Conservation (phyloP, 495 filamentous ascomycete species). For the Articulospora tetracladia region DNA sequence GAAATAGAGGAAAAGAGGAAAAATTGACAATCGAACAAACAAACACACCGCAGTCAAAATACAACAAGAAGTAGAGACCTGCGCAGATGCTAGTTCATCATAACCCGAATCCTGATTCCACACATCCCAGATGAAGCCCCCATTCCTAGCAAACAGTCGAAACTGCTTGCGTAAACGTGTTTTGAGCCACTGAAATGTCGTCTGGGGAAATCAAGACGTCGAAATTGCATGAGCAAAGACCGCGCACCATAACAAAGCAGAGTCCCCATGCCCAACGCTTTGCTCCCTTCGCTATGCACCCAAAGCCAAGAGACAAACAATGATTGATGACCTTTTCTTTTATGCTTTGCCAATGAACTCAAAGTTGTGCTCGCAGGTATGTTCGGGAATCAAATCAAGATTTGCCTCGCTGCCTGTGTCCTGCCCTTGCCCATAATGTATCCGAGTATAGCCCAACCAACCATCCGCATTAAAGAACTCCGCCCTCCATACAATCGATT, state of each 20-base stretch:
- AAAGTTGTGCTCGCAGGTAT: background rate
- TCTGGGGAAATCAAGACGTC: background rate
- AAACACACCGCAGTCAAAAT: background rate
- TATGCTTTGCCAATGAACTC: constrained; percentile 10
- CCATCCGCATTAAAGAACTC: constrained; percentile 28
- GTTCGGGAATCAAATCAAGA: background rate
- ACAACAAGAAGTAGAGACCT: background rate
- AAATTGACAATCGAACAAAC: background rate
- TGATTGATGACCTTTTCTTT: constrained; percentile 4
- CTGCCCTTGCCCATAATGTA: background rate
- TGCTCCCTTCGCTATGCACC: constrained; percentile 57
- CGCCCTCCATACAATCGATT: constrained; percentile 15
- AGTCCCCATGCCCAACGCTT: constrained; percentile 46
- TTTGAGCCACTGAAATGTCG: background rate
- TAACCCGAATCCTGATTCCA: background rate
- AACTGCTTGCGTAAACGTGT: background rate
- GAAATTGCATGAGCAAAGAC: background rate
- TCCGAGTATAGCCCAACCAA: constrained; percentile 13
- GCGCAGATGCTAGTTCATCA: background rate
- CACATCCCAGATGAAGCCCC: too few relatives aligned
- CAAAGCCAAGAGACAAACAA: constrained; percentile 20
- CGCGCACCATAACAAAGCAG: background rate
- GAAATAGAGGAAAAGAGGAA: background rate
- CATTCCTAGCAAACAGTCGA: too few relatives aligned
- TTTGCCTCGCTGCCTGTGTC: constrained; percentile 3